A percentile compares a stretch with the other conserved stretches of the same genome.
Evolutionary conservation across 2,329 filamentous ascomycete species (phyloP).

Genomic region (Cyphellophora europaea): DNA sequence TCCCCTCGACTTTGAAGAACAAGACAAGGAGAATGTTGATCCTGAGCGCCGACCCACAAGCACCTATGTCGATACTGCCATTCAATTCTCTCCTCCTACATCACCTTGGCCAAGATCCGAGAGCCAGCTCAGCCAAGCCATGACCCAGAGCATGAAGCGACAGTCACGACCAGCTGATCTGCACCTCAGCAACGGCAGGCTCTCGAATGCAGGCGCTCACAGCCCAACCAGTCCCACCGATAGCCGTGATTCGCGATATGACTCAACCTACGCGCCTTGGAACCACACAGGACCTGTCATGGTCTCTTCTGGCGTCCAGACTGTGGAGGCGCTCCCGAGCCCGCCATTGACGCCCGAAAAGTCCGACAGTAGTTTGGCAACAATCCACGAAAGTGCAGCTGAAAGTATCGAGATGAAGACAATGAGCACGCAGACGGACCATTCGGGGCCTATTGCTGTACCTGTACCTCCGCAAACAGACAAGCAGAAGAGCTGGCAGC

Average conservation of each 20-base stretch:
- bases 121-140: constrained; percentile 16
- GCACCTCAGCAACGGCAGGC: constrained; percentile 2
- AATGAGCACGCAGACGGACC: constrained; percentile 16
- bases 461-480: background rate
- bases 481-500: constrained; percentile 6
- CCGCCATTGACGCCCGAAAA: constrained; percentile 27
- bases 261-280: constrained; percentile 7
- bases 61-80: constrained; percentile 63
- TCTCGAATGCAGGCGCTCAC: constrained; percentile 4
- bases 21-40: constrained; percentile 20
- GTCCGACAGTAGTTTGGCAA: constrained; percentile 10
- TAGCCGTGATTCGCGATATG: constrained; percentile 6
- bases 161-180: constrained; percentile 1
- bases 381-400: constrained; percentile 14
- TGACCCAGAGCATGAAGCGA: constrained; percentile 1
- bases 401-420: constrained; percentile 14
- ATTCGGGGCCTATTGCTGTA: constrained; percentile 7
- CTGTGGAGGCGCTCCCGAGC: constrained; percentile 27
- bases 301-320: constrained; percentile 35
- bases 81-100: constrained; percentile 75
- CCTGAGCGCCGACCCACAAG: constrained; percentile 9
- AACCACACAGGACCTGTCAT: constrained; percentile 23
- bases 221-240: constrained; percentile 12
- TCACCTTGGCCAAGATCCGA: constrained; percentile 48
- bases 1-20: constrained; percentile 25